Evolutionary conservation across 208 protist genomes (phyloP).

Genomic region (Lotmaria passim): DNA sequence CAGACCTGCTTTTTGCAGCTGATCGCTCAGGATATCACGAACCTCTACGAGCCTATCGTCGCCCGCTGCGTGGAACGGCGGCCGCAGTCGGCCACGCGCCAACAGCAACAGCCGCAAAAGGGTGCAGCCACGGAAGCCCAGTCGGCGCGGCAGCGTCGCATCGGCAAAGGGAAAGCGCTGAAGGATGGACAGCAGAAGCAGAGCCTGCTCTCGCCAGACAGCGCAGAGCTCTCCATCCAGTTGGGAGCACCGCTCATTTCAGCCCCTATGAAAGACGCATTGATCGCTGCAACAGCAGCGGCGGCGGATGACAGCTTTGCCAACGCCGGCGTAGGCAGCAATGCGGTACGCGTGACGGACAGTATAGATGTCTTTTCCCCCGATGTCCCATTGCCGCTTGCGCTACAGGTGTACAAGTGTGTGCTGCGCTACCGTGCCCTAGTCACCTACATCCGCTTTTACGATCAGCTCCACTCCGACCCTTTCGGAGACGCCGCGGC

Average conservation of each 20-base stretch:
- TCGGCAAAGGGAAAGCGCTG: not conserved
- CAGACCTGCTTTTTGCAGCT: constrained; percentile 28
- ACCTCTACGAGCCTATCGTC: constrained; percentile 23
- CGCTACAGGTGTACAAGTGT: constrained; percentile 55
- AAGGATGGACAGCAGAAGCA: constrained; percentile 9
- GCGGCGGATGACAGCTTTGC: not conserved
- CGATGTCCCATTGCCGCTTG: constrained; percentile 49
- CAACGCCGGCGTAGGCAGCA: not conserved
- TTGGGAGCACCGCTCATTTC: not conserved
- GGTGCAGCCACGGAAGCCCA: not conserved
- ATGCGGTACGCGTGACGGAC: constrained; percentile 22
- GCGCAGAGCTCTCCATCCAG: not conserved
- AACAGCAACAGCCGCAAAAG: not conserved
- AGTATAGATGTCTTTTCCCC: constrained; percentile 15
- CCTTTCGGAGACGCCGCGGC: constrained; percentile 34
- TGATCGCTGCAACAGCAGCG: not conserved
- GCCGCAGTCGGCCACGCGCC: not conserved
- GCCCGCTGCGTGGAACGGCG: constrained; percentile 29
- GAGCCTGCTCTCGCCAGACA: not conserved
- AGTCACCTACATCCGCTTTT: constrained; percentile 41
- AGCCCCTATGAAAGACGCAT: not conserved
- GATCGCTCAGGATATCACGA: constrained; percentile 33
- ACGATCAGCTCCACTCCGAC: constrained; percentile 38
- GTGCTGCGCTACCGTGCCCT: constrained; percentile 60
- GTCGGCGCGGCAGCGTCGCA: constrained; percentile 2